Evolutionary conservation across 257 asterid genomes (phyloP).

Genomic region (Coffea canephora): DNA sequence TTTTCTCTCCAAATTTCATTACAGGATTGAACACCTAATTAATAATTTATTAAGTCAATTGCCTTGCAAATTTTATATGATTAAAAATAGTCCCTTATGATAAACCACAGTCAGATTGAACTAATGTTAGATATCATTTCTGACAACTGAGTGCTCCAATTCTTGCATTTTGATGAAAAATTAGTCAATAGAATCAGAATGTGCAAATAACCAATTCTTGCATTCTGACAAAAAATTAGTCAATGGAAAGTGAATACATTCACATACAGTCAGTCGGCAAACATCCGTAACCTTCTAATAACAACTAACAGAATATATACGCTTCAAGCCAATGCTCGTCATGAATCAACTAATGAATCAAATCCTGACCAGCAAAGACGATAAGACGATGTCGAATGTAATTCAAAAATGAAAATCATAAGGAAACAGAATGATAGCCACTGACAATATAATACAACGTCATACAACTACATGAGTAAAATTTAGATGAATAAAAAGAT

Average conservation of each 20-base stretch:
- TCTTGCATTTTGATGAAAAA: background rate
- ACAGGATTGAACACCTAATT: background rate
- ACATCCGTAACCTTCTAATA: background rate
- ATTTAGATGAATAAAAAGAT: background rate
- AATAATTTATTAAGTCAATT: too few relatives aligned
- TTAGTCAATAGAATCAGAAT: background rate
- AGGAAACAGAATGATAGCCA: background rate
- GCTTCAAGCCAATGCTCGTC: background rate
- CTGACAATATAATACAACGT: background rate
- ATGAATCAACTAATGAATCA: background rate
- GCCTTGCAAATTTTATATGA: too few relatives aligned
- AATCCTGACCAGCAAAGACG: background rate
- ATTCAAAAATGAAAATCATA: background rate
- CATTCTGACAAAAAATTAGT: too few relatives aligned
- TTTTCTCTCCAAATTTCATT: background rate
- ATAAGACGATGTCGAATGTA: background rate
- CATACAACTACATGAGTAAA: background rate
- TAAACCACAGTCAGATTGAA: background rate
- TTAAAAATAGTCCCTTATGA: background rate
- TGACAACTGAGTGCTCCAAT: background rate
- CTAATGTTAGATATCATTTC: background rate
- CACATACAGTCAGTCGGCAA: background rate
- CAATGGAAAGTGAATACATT: background rate
- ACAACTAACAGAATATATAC: background rate
- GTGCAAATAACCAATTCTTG: background rate